Evolutionary conservation across 495 filamentous ascomycete genomes (phyloP).

Genomic region (Neurospora tetrasperma): DNA sequence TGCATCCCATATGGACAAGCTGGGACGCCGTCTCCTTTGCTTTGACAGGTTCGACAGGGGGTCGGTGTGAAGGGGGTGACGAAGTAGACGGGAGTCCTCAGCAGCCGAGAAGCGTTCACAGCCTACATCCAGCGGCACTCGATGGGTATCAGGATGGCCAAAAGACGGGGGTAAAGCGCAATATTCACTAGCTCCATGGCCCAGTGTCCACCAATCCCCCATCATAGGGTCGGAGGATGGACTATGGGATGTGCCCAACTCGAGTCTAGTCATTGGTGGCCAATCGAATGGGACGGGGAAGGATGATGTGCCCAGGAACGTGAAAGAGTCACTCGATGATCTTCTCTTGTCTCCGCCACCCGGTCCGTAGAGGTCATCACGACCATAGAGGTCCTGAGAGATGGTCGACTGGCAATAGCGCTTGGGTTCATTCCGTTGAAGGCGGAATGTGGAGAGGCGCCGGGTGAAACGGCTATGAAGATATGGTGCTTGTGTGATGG

Average conservation of each 20-base stretch:
- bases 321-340: neutral
- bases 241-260: neutral
- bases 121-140: neutral
- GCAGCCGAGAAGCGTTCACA: conserved; percentile 13
- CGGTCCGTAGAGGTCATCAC: neutral
- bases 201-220: neutral
- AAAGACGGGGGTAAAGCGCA: neutral
- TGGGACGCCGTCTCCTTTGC: neutral
- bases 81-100: conserved; percentile 8
- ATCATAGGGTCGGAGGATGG: neutral
- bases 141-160: neutral
- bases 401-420: neutral
- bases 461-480: neutral
- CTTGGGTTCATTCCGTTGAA: neutral
- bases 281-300: neutral
- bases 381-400: neutral
- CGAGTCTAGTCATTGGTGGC: neutral
- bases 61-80: neutral
- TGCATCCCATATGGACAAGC: neutral
- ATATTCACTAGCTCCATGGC: neutral
- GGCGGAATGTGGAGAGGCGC: neutral
- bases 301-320: neutral
- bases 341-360: neutral
- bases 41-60: neutral
- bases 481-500: neutral